phyloP scores from a whole-genome alignment of 169 alveolate species.

The Perkinsus olseni region DNA sequence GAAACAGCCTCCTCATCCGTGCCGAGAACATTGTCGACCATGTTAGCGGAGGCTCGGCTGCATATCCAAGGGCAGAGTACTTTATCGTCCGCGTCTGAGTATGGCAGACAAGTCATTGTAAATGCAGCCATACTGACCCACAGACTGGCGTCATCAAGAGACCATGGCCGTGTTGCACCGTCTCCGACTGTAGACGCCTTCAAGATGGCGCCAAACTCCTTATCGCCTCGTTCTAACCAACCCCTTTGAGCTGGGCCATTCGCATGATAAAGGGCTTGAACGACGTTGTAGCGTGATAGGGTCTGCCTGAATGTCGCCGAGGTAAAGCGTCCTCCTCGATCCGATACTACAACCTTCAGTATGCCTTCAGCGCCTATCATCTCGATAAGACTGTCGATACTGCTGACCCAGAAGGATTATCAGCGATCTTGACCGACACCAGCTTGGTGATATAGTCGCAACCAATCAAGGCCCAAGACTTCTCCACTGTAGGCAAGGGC shows the following conservation, averaged over 20 bases:
- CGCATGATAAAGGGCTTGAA: background rate
- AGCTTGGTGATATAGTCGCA: background rate
- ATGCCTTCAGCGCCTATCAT: background rate
- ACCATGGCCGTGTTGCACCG: background rate
- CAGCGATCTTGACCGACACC: background rate
- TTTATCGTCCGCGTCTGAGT: background rate
- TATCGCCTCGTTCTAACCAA: background rate
- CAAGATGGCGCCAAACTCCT: background rate
- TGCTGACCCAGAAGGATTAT: background rate
- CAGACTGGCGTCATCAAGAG: background rate
- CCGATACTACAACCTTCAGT: background rate
- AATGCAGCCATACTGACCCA: background rate
- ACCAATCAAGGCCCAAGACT: background rate
- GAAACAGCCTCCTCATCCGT: background rate
- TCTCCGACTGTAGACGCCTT: background rate
- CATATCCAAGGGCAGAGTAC: background rate
- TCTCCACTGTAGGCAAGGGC: no score
- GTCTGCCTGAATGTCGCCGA: background rate
- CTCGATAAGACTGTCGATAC: background rate
- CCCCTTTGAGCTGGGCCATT: background rate
- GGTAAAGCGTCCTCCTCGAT: background rate
- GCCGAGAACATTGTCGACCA: background rate
- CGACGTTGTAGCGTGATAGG: background rate
- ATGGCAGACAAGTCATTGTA: background rate
- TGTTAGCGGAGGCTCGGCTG: background rate